Base-by-base conservation (phyloP, 352 stramenopile species). In the Thalassiosira livingstoniorum region DNA sequence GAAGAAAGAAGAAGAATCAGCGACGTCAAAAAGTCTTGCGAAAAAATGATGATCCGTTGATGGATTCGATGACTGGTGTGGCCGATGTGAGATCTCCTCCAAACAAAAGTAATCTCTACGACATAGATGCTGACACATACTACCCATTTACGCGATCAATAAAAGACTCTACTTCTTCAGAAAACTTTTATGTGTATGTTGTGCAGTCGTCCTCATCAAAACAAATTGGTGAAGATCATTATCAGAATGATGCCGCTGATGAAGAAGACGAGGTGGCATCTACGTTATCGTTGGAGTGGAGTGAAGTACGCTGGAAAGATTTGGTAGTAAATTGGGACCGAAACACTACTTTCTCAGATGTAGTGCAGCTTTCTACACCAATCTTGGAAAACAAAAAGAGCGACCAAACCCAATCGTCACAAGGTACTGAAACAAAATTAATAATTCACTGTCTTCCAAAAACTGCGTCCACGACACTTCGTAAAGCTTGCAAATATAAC, bases 371-470 rank as follows among this genome's bases (percentile, higher is more conserved):
- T 23, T 65, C 66, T 27, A 66, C 34, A 4, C 32, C 25, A 1
- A 18, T 75, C 42, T 34, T 15, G 39, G 15, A 47, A 18, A 47
- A 47, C 15, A 47, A 47, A 18, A 47, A 7, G 39, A 47, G 7
- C 7, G 15, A 7, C 7, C 39, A 47, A 47, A 7, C 7, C 39
- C 39, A 47, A 47, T 47, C 39, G 15, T 47, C 39, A 47, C 7
- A 15, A 11, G 5, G 27, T 23, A 27, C 21, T 29, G 51, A 64
- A 71, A 65, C 64, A 25, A 67, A 75, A 73, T 37, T 82, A n/a
- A 45, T 82, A 15, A 31, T 82, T 57, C 75, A 82, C 57, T 77
- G 75, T 34, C 75, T 82, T 2, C 75, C 75, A 7, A 82, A 81
- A 70, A 62, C 65, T 5, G 75, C 75, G 7, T 77, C 65, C 66